These are phyloP conservation scores for Exophiala sp. DNA, from an alignment of 2,329 filamentous ascomycete species.

Conservation along the genomic window DNA sequence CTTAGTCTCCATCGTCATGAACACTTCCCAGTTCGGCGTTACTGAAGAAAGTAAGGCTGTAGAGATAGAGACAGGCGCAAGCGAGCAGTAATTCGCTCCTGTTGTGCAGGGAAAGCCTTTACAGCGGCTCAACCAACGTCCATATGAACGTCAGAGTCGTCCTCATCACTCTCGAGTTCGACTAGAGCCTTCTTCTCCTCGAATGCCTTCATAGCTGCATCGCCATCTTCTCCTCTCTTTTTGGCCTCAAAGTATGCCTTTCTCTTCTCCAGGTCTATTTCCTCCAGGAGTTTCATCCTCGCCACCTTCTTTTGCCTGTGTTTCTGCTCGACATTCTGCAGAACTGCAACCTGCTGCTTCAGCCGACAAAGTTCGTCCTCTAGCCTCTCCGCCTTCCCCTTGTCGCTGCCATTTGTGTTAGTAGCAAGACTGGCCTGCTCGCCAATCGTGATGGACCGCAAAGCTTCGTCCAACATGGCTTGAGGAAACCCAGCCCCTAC, in stretches of 20 bases:
- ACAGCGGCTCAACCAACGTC: constrained; percentile 8
- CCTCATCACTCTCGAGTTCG: constrained; percentile 18
- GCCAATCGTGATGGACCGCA: constrained; percentile 23
- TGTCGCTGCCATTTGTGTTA: constrained; percentile 27
- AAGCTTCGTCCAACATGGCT: constrained; percentile 26
- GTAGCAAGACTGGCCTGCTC: not conserved
- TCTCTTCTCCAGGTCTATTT: constrained; percentile 38
- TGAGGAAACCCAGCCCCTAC: constrained; percentile 12
- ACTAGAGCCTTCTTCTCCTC: constrained; percentile 12
- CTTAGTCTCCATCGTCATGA: no score
- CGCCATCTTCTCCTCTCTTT: constrained; percentile 41
- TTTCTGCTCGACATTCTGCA: constrained; percentile 38
- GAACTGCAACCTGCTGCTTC: constrained; percentile 32
- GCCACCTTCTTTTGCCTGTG: constrained; percentile 37
- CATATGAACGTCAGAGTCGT: constrained; percentile 14
- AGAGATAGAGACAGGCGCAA: no score
- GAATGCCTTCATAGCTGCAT: constrained; percentile 35
- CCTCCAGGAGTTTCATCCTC: constrained; percentile 39
- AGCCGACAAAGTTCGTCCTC: constrained; percentile 40
- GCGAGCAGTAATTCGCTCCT: no score
- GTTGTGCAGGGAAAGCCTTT: no score
- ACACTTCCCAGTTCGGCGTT: no score
- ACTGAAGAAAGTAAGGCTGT: no score
- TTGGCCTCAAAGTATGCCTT: constrained; percentile 46
- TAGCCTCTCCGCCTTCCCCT: constrained; percentile 26